These are phyloP conservation scores for Cyanidioschyzon merolae DNA, from an alignment of 23 red algal species.

Conservation along the genomic window DNA sequence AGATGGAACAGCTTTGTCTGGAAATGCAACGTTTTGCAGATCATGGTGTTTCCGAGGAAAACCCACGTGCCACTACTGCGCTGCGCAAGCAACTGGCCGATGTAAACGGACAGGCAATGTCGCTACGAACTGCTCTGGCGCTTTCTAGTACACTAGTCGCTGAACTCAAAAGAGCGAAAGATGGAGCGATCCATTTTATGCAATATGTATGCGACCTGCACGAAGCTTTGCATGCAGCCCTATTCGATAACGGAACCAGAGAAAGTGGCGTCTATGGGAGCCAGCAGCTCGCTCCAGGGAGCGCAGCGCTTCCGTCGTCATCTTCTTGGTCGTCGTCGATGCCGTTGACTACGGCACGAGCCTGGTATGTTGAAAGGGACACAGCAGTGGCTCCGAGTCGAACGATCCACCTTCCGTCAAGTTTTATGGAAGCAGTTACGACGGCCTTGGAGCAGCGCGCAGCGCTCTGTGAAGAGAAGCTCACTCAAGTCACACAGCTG, in stretches of 20 bases:
- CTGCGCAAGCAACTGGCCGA: not conserved
- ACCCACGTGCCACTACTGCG: not conserved
- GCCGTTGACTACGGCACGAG: no score
- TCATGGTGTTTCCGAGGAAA: not conserved
- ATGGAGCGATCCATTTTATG: not conserved
- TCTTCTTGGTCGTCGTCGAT: not conserved
- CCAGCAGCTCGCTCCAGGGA: not conserved
- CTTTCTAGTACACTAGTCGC: not conserved
- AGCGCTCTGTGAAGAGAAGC: not conserved
- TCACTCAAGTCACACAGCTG: not conserved
- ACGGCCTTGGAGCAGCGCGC: not conserved
- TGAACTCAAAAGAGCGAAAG: not conserved
- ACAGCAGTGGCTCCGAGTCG: not conserved
- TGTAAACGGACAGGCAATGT: not conserved
- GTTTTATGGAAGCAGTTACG: not conserved
- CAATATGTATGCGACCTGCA: not conserved
- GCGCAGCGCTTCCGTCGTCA: not conserved
- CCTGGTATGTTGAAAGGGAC: no score
- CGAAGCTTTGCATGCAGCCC: not conserved
- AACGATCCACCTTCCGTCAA: not conserved
- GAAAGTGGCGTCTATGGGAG: not conserved
- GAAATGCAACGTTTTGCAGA: not conserved
- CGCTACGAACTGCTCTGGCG: not conserved
- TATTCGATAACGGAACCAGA: not conserved
- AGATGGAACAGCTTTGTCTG: not conserved